These are phyloP conservation scores for Saccharomycopsis amapae DNA, from an alignment of 805 yeast genomes.

Conservation along the genomic window DNA sequence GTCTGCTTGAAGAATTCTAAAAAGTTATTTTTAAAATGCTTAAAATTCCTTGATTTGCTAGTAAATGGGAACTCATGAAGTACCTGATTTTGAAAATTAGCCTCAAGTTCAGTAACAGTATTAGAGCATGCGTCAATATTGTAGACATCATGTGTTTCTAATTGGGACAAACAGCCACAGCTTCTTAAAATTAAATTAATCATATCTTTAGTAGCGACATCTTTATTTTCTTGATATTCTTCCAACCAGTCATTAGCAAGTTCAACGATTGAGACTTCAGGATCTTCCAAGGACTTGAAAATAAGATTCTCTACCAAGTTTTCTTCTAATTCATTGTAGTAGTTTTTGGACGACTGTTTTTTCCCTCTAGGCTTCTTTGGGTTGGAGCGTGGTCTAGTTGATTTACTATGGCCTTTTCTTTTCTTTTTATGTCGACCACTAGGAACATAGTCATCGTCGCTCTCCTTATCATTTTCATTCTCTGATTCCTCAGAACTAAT, in stretches of 20 bases:
- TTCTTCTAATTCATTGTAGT: slow-evolving; percentile 18
- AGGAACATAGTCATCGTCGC: slow-evolving; percentile 4
- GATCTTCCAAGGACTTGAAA: slow-evolving; percentile 45
- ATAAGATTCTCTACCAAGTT: slow-evolving; percentile 39
- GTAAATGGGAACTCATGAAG: slow-evolving; percentile 64
- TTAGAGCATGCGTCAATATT: slow-evolving; percentile 64
- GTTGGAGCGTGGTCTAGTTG: background rate
- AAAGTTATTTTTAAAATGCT: slow-evolving; percentile 45
- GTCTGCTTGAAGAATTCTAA: slow-evolving; percentile 48
- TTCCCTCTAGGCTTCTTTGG: background rate
- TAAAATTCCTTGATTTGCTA: slow-evolving; percentile 43
- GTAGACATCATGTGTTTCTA: slow-evolving; percentile 69
- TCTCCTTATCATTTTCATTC: background rate
- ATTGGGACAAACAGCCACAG: slow-evolving; percentile 62
- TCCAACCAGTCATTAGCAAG: slow-evolving; percentile 54
- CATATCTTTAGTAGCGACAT: slow-evolving; percentile 49
- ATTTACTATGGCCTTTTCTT: background rate
- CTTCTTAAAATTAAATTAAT: slow-evolving; percentile 63
- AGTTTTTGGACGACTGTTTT: slow-evolving; percentile 2
- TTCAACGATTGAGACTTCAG: slow-evolving; percentile 43
- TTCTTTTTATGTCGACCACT: background rate
- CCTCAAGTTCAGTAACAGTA: slow-evolving; percentile 67
- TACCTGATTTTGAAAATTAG: slow-evolving; percentile 51
- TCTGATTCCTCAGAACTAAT: slow-evolving; percentile 1
- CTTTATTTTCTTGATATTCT: slow-evolving; percentile 37